Evolutionary conservation across 1,284 basidiomycete species (phyloP), one percentile per base, ranked within the genome.

Genomic region (Cutaneotrichosporon curvatum): DNA sequence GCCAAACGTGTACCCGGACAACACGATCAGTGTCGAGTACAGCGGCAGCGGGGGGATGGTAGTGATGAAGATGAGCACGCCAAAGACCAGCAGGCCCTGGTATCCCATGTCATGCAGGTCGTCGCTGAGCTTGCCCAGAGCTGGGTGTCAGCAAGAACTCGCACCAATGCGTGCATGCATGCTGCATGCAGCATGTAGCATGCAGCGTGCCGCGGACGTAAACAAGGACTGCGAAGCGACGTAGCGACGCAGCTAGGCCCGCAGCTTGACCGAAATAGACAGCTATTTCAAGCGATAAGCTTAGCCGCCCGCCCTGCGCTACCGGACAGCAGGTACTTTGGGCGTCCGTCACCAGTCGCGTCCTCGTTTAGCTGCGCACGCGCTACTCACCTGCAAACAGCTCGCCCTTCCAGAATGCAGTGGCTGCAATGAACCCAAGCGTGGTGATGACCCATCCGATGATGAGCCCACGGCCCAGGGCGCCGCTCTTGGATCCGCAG

Each of bases 11-110:
- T 75, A 77, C 8, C 75, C 75, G 11, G 71, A 70, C 3, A 77
- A 62, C 33, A 77, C 70, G 58, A 77, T 75, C 36, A 77, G 60
- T 1, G 74, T 76, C 48, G 75, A 76, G 59, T 77, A 77, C 12
- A 77, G 69, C 6, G 75, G 75, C 18, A 77, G 50, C 0, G 75
- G 75, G 3, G 75, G 71, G 37, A 73, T 65, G 31, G 67, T 70
- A 1, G 70, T 71, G 33, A 70, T 53, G 46, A 69, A 67, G 40
- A 71, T 72, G 34, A 69, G 58, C 37, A 65, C 55, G 36, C 68
- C 64, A 59, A 74, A 58, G 52, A 73, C 62, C 51, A 62, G 31
- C 34, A 69, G 56, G 18, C 70, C 69, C 23, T 62, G 51, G 34
- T 60, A 57, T 14, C 69, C 70, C 58, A 62, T 59, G 15, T 60